These are phyloP conservation scores for Hyphopichia buzzinii DNA, from an alignment of 1,139 yeast species.

Conservation along the genomic window DNA sequence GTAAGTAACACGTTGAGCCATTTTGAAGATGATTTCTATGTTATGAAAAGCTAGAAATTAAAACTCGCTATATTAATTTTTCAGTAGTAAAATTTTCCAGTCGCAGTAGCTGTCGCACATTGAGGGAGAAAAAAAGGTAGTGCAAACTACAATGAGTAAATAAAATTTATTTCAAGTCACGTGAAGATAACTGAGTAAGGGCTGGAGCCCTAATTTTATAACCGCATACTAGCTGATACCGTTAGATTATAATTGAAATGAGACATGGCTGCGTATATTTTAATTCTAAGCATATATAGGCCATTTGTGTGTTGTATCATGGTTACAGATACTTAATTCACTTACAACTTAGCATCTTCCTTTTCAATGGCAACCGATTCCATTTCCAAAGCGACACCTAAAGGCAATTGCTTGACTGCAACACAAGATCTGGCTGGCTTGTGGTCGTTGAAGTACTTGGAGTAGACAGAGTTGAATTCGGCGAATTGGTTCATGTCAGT, in stretches of 20 bases:
- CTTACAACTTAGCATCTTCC: constrained; percentile 38
- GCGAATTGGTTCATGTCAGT: constrained; percentile 82
- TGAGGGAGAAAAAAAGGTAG: constrained; percentile 3
- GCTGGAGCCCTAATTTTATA: constrained; percentile 13
- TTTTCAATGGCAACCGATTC: constrained; percentile 79
- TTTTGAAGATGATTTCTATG: constrained; percentile 20
- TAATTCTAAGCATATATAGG: no score
- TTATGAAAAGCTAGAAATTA: constrained; percentile 4
- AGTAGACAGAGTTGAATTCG: constrained; percentile 80
- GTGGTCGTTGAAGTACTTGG: constrained; percentile 73
- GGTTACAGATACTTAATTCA: no score
- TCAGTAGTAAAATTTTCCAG: constrained; percentile 6
- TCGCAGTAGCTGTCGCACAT: constrained; percentile 1
- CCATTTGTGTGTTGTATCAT: no score
- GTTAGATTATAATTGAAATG: no score
- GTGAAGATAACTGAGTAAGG: constrained; percentile 7
- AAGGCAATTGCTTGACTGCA: constrained; percentile 84
- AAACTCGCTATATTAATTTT: not conserved
- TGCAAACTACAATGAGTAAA: constrained; percentile 12
- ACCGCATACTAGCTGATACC: no score
- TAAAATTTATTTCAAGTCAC: constrained; percentile 1
- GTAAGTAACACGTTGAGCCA: constrained; percentile 55
- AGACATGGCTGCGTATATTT: no score
- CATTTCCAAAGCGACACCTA: constrained; percentile 70
- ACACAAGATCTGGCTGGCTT: constrained; percentile 97